A percentile compares a stretch with the other conserved stretches of the same genome.
phyloP scores from a whole-genome alignment of 2,329 filamentous ascomycete species.

The Fusarium secorum region DNA sequence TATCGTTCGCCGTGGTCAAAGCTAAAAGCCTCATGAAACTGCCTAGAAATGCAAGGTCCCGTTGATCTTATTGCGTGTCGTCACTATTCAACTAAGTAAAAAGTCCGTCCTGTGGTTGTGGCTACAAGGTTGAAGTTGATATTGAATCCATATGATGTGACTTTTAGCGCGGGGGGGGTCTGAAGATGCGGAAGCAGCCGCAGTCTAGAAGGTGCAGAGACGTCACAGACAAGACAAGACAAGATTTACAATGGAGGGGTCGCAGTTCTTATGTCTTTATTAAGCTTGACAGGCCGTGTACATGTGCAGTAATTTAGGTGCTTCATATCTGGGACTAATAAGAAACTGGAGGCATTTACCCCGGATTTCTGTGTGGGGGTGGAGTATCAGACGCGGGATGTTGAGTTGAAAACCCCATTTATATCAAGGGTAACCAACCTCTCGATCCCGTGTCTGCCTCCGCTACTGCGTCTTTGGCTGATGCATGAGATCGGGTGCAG shows the following conservation, averaged over 20 bases:
- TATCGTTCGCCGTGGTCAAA: not conserved
- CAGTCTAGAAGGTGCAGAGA: constrained; percentile 1
- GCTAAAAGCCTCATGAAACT: not conserved
- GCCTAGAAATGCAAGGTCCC: not conserved
- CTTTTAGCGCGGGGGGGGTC: not conserved
- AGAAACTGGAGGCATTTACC: constrained; percentile 29
- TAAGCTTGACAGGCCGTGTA: constrained; percentile 10
- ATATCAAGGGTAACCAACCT: constrained; percentile 12
- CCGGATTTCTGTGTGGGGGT: constrained; percentile 39
- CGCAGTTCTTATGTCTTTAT: constrained; percentile 6
- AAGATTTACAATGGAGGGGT: constrained; percentile 6
- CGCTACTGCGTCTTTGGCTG: constrained; percentile 19
- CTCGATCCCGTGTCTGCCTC: constrained; percentile 23
- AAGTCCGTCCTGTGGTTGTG: not conserved
- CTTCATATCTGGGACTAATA: constrained; percentile 31
- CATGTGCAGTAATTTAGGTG: not conserved
- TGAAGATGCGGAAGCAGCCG: constrained; percentile 4
- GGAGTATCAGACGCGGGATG: constrained; percentile 38
- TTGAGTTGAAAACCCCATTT: constrained; percentile 24
- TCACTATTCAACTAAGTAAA: not conserved
- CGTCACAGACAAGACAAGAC: constrained; percentile 5
- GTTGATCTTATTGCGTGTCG: not conserved
- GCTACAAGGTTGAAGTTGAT: constrained; percentile 4
- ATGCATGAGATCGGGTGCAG: constrained; percentile 28
- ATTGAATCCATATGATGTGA: constrained; percentile 19